Conservation (phyloP, 2,329 filamentous ascomycete species). For the Neocatenulostroma microsporum region DNA sequence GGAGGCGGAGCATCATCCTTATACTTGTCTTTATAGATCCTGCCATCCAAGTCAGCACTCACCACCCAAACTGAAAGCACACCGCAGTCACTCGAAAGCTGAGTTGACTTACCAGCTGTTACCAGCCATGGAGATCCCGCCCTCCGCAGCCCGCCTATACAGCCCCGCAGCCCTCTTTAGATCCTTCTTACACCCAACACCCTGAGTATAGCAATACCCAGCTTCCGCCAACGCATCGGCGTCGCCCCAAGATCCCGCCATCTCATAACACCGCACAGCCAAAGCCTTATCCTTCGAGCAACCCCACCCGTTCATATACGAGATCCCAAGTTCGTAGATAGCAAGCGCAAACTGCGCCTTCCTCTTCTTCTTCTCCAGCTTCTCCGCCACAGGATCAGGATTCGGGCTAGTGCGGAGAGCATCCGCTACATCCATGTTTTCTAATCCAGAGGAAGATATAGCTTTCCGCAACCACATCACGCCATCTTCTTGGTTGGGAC, state of each 20-base stretch:
- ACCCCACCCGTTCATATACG: conserved; percentile 97
- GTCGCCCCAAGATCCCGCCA: conserved; percentile 92
- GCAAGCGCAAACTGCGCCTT: conserved; percentile 91
- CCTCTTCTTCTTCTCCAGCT: conserved; percentile 67
- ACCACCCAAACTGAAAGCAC: neutral
- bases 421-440: conserved; percentile 56
- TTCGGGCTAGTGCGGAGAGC: conserved; percentile 43
- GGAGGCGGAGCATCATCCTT: conserved; percentile 51
- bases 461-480: conserved; percentile 89
- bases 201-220: conserved; percentile 92
- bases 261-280: conserved; percentile 89
- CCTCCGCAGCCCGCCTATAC: conserved; percentile 82
- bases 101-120: conserved; percentile 77
- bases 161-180: conserved; percentile 87
- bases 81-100: too few species aligned
- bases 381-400: conserved; percentile 50
- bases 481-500: conserved; percentile 80
- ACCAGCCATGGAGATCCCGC: conserved; percentile 94
- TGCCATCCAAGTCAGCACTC: conserved; percentile 30
- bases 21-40: conserved; percentile 97
- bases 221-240: conserved; percentile 89
- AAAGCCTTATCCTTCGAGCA: conserved; percentile 85
- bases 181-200: conserved; percentile 90
- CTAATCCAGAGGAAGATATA: conserved; percentile 74
- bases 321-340: conserved; percentile 93